These are phyloP conservation scores for Colletotrichum aenigma DNA, from an alignment of 2,329 filamentous ascomycete genomes.

Conservation along the genomic window DNA sequence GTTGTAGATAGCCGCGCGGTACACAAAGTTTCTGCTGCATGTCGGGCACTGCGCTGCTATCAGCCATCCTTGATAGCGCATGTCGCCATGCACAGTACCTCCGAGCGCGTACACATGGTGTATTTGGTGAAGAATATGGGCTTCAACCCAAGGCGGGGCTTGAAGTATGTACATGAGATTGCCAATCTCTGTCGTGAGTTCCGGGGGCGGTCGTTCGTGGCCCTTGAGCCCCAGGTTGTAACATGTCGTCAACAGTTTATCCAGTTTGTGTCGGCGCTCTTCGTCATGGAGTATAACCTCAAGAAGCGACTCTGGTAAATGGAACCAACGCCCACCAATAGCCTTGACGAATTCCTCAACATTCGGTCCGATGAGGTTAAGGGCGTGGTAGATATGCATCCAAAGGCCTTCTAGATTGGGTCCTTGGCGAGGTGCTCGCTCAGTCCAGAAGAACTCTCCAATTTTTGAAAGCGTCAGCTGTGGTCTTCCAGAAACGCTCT, in stretches of 20 bases:
- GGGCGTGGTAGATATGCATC: neutral
- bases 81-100: neutral
- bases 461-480: neutral
- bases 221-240: neutral
- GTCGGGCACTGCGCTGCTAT: neutral
- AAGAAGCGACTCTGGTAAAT: neutral
- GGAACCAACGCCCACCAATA: neutral
- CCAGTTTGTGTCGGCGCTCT: neutral
- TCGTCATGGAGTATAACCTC: neutral
- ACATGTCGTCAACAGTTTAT: neutral
- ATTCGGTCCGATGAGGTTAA: rapidly evolving
- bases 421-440: neutral
- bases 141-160: neutral
- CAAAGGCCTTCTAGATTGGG: neutral
- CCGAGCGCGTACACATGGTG: neutral
- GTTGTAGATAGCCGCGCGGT: neutral
- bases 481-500: neutral
- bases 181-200: neutral
- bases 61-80: neutral
- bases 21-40: neutral
- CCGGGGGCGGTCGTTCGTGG: neutral
- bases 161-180: neutral
- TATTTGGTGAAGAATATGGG: neutral
- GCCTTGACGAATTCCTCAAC: neutral
- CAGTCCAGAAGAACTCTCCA: neutral